Conservation (phyloP, 2,329 filamentous ascomycete genomes). For the Podosphaera aphanis region DNA sequence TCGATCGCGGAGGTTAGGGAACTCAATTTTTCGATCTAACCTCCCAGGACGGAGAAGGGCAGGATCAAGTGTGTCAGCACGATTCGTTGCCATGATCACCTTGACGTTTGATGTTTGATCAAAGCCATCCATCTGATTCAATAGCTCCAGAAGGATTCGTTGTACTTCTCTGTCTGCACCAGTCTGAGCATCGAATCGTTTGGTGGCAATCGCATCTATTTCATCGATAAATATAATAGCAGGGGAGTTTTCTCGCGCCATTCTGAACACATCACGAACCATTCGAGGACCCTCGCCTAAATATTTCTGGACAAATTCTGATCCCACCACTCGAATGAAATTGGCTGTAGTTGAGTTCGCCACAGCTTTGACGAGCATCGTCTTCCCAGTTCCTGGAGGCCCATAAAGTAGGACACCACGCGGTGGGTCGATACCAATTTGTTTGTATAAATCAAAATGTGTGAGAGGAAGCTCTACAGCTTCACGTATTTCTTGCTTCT, state of each 20-base stretch:
- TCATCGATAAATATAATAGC: conserved; percentile 99
- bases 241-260: conserved; percentile 94
- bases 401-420: conserved; percentile 91
- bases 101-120: conserved; percentile 98
- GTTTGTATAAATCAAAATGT: conserved; percentile 93
- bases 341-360: conserved; percentile 95
- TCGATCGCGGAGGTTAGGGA: conserved; percentile 80
- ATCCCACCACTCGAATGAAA: conserved; percentile 95
- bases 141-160: conserved; percentile 85
- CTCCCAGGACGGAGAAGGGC: conserved; percentile 84
- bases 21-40: conserved; percentile 95
- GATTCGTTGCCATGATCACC: conserved; percentile 99
- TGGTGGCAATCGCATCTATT: conserved; percentile 95
- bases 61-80: conserved; percentile 88
- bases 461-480: conserved; percentile 91
- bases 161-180: conserved; percentile 95
- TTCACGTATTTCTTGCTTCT: conserved; percentile 97
- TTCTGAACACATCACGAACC: conserved; percentile 96
- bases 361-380: conserved; percentile 93
- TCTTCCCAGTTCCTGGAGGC: conserved; percentile 87
- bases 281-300: conserved; percentile 92
- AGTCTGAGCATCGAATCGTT: conserved; percentile 96
- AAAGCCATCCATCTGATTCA: conserved; percentile 99
- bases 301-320: conserved; percentile 98
- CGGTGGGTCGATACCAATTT: conserved; percentile 95